Evolutionary conservation across 2,329 filamentous ascomycete species (phyloP).

Genomic region (Pseudocercospora fuligena): DNA sequence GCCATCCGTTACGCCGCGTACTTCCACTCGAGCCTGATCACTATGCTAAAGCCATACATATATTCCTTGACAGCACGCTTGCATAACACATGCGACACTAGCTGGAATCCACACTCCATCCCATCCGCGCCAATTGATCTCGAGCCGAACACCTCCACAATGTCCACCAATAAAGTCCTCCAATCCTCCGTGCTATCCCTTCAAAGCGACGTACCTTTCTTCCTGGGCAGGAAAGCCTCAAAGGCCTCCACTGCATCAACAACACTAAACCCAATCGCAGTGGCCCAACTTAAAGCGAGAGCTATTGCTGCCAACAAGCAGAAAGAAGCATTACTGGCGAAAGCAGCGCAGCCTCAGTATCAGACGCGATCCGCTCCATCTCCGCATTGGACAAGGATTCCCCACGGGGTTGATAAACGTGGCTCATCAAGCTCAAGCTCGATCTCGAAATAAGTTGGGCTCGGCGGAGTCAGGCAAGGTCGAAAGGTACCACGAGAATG

Average conservation of each 20-base stretch:
- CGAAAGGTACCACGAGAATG: conserved; percentile 10
- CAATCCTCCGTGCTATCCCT: conserved; percentile 19
- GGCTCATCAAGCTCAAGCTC: not conserved
- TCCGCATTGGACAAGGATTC: conserved; percentile 13
- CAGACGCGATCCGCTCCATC: conserved; percentile 11
- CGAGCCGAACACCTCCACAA: not conserved
- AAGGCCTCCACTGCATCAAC: not conserved
- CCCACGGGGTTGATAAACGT: conserved; percentile 8
- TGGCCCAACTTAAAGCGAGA: conserved; percentile 16
- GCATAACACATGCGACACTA: not conserved
- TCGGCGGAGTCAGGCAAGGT: not conserved
- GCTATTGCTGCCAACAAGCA: conserved; percentile 2
- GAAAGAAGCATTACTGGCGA: not conserved
- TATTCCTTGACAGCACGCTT: not conserved
- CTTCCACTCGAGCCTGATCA: not conserved
- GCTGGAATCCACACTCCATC: not conserved
- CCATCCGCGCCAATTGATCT: not conserved
- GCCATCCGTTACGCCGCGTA: not conserved
- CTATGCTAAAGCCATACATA: not conserved
- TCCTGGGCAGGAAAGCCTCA: conserved; percentile 13
- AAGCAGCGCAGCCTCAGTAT: not conserved
- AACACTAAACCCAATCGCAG: conserved; percentile 10
- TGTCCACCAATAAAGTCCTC: conserved; percentile 14
- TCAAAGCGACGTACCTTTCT: conserved; percentile 17
- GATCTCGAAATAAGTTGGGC: not conserved